phyloP scores from a whole-genome alignment of 148 eudicot genomes.

The Simmondsia chinensis region DNA sequence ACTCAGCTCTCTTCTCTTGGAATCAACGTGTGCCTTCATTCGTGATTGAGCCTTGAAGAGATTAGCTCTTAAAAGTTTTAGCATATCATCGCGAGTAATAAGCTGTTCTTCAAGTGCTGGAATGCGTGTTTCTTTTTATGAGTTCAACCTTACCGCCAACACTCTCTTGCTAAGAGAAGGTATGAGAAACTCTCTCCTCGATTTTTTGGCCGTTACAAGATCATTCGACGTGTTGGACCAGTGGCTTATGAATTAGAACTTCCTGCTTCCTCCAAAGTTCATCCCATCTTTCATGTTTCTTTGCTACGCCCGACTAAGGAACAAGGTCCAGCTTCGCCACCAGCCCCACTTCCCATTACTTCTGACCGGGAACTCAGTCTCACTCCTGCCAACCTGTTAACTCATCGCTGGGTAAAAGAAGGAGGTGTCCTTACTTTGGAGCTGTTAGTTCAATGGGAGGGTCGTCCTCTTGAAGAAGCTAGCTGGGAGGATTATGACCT shows the following conservation, averaged over 20 bases:
- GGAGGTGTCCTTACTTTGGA: background rate
- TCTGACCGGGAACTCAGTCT: background rate
- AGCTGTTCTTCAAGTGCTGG: background rate
- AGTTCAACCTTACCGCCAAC: too few relatives aligned
- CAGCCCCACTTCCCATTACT: background rate
- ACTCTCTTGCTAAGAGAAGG: too few relatives aligned
- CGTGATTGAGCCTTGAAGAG: too few relatives aligned
- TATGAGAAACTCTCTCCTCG: background rate
- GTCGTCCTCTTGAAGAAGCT: background rate
- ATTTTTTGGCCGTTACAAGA: background rate
- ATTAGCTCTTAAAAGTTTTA: background rate
- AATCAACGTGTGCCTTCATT: background rate
- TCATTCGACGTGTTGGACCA: background rate
- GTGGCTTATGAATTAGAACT: conserved; percentile 1
- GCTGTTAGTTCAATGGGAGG: background rate
- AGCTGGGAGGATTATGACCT: background rate
- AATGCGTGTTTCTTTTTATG: background rate
- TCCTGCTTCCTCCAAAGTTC: background rate
- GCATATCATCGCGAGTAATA: background rate
- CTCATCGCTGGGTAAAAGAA: background rate
- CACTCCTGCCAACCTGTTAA: background rate
- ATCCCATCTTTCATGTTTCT: conserved; percentile 1
- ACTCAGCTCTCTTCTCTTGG: too few relatives aligned
- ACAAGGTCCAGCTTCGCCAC: background rate
- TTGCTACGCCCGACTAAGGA: background rate